Conservation (phyloP, 345 rosid species). For the Carallia pectinifolia region DNA sequence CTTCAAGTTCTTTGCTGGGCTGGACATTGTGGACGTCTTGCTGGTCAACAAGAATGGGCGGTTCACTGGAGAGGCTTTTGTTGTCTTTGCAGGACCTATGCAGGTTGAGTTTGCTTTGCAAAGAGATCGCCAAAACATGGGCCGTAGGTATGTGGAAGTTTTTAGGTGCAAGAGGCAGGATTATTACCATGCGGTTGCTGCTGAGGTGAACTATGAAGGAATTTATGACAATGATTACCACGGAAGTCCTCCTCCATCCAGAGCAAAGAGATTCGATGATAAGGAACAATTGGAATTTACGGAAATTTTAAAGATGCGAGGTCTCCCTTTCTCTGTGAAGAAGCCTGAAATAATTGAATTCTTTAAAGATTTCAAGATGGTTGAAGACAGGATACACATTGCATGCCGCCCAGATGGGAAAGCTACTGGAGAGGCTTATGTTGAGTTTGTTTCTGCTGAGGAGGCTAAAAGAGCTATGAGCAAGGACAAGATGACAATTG, state of each 20-base stretch:
- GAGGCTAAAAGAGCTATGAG: conserved; percentile 87
- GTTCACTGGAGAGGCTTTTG: conserved; percentile 90
- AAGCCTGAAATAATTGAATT: conserved; percentile 65
- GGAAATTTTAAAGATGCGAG: conserved; percentile 83
- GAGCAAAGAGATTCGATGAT: conserved; percentile 57
- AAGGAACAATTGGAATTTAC: conserved; percentile 78
- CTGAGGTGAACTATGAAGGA: conserved; percentile 78
- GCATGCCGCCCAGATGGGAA: conserved; percentile 92
- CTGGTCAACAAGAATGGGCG: conserved; percentile 75
- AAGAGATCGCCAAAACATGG: conserved; percentile 83
- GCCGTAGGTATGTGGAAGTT: conserved; percentile 86
- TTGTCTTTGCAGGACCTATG: conserved; percentile 67
- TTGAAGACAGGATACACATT: conserved; percentile 61
- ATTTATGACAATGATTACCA: conserved; percentile 62
- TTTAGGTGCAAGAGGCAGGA: conserved; percentile 82
- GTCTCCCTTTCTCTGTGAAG: conserved; percentile 81
- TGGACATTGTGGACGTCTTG: conserved; percentile 85
- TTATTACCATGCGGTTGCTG: conserved; percentile 81
- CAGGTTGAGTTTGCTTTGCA: conserved; percentile 91
- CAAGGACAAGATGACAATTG: conserved; percentile 89
- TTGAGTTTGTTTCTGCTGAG: conserved; percentile 68
- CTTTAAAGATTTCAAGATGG: conserved; percentile 57
- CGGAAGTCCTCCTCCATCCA: conserved; percentile 73
- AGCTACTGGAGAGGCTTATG: conserved; percentile 92
- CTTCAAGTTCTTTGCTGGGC: conserved; percentile 88